Evolutionary conservation across 202 grass and related monocot genomes (phyloP).

Genomic region (Dendrocalamus latiflorus): DNA sequence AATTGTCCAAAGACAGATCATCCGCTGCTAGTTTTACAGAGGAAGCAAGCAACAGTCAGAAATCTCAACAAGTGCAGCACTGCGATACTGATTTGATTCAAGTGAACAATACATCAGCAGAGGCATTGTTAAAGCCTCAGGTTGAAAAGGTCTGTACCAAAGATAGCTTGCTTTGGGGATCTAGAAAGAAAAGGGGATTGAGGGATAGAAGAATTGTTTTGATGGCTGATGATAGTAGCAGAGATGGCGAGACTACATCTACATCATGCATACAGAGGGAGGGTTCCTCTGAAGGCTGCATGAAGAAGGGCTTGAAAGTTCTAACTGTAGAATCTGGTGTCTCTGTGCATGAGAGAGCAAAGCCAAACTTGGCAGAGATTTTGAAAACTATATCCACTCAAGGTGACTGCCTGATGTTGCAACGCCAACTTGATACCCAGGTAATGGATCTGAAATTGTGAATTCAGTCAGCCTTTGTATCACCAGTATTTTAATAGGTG

Average conservation of each 20-base stretch:
- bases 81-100: constrained; percentile 34
- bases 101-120: constrained; percentile 29
- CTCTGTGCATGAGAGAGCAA: constrained; percentile 12
- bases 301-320: constrained; percentile 38
- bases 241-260: constrained; percentile 48
- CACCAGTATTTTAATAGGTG: constrained; percentile 6
- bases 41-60: constrained; percentile 46
- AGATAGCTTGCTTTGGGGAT: constrained; percentile 53
- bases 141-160: constrained; percentile 25
- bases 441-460: constrained; percentile 41
- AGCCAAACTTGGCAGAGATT: constrained; percentile 43
- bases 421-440: constrained; percentile 66
- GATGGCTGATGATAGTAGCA: constrained; percentile 28
- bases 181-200: constrained; percentile 67
- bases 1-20: constrained; percentile 68
- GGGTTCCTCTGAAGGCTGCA: constrained; percentile 42
- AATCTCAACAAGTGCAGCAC: constrained; percentile 28
- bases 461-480: constrained; percentile 23
- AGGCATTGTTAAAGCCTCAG: constrained; percentile 17
- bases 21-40: constrained; percentile 56
- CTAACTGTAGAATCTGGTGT: constrained; percentile 20
- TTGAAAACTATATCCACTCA: constrained; percentile 60
- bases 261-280: constrained; percentile 38
- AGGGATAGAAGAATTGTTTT: constrained; percentile 38
- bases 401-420: constrained; percentile 66